Evolutionary conservation across 345 rosid genomes (phyloP), one percentile per base, ranked within the genome.

Genomic region (Hibiscus tridactylites): DNA sequence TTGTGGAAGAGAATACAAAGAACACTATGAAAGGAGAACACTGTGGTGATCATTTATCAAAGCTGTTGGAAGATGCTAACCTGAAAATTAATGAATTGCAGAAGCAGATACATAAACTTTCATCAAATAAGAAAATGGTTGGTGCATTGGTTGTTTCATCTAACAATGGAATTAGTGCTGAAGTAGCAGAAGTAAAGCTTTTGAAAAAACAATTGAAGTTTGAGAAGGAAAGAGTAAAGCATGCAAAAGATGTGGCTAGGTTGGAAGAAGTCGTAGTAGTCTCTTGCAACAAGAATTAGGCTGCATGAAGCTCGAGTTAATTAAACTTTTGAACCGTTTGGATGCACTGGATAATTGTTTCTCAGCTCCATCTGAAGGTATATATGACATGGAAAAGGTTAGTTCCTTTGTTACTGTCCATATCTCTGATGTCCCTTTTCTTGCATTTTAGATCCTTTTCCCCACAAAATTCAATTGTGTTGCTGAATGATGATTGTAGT

Each of bases 131-230:
- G 71, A 76, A 81, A 77, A 46, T 44, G 11, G 29, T 44, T 26
- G 68, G 77, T 77, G 60, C 71, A 79, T 64, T 54, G 73, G 71
- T 79, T 72, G 68, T 56, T 61, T 81, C 74, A 71, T 77, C 81
- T 56, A 66, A 61, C 33, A 77, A 75, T 78, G 77, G 63, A 62
- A 47, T 44, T 64, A 74, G 74, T 54, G 58, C 73, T 47, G 79
- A 86, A 58, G 65, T 73, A 64, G 77, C 78, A 46, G 76, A 95
- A 66, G 42, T 77, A 68, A 88, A 83, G 82, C 80, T 80, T 49
- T 75, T 89, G 81, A 83, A 90, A 78, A 86, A 85, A 77, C 82
- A 83, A 77, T 70, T 91, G 76, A 92, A 90, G 79, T 85, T 88
- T 77, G 88, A 85, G 81, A 90, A 72, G 76, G 77, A 68, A 71